phyloP scores from a whole-genome alignment of 306 rosid genomes.

The Ochetophila trinervis region DNA sequence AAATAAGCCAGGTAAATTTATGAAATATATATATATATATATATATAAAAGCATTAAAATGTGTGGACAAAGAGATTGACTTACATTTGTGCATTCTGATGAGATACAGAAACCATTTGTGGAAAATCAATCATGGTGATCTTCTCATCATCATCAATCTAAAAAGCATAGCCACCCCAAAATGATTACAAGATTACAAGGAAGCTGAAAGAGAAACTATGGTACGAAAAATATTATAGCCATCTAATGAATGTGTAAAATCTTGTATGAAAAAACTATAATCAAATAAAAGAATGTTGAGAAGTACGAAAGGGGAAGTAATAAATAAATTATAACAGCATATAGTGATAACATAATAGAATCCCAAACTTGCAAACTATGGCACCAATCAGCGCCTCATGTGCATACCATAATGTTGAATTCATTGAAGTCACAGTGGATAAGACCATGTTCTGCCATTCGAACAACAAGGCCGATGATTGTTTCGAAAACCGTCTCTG shows the following conservation, averaged over 20 bases:
- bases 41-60: neutral
- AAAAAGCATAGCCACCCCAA: conserved; percentile 13
- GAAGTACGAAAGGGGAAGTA: neutral
- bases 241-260: neutral
- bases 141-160: conserved; percentile 86
- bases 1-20: neutral
- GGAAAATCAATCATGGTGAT: conserved; percentile 93
- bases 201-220: conserved; percentile 3
- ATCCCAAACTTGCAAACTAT: neutral
- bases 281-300: too few species aligned
- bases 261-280: too few species aligned
- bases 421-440: conserved; percentile 94
- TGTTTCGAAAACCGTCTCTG: conserved; percentile 72
- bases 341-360: neutral
- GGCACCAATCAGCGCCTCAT: conserved; percentile 6
- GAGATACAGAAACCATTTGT: conserved; percentile 89
- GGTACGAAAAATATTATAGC: neutral
- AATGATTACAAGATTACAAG: neutral
- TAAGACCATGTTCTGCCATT: conserved; percentile 87
- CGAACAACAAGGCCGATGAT: conserved; percentile 70
- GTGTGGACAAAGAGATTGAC: conserved; percentile 25
- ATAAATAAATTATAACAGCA: neutral
- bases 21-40: too few species aligned
- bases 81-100: conserved; percentile 90
- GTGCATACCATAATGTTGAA: conserved; percentile 84